phyloP scores from a whole-genome alignment of 345 rosid genomes.

The Brassica carinata region DNA sequence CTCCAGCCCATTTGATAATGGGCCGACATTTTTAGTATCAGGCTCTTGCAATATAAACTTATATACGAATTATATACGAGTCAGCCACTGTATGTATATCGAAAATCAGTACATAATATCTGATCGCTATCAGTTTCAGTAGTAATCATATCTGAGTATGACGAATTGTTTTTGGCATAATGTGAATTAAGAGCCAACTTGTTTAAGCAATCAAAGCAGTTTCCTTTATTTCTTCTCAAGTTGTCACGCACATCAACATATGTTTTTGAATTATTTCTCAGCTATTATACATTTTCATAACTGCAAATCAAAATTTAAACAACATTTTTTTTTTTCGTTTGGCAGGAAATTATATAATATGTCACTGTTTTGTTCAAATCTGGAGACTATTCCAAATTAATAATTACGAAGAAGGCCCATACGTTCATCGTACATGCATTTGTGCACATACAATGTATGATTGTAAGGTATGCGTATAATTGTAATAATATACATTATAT shows the following conservation, averaged over 20 bases:
- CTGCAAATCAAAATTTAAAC: neutral
- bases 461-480: neutral
- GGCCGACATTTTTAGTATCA: neutral
- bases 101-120: neutral
- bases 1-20: neutral
- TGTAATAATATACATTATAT: too few relatives aligned
- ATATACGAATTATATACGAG: neutral
- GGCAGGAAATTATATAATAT: neutral
- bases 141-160: neutral
- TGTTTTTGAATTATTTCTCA: neutral
- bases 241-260: neutral
- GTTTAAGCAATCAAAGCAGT: constrained; percentile 24
- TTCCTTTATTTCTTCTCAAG: constrained; percentile 20
- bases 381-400: constrained; percentile 3
- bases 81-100: neutral
- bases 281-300: neutral
- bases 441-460: neutral
- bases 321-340: neutral
- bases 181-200: constrained; percentile 18
- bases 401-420: constrained; percentile 3
- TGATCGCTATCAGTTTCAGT: too few relatives aligned
- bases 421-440: constrained; percentile 15
- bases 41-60: neutral
- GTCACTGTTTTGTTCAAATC: neutral
- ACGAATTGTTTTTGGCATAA: neutral